Percentiles rank a stretch among this genome's conserved stretches.
Conservation (phyloP, 2,329 filamentous ascomycete species). For the Hypoxylon sp. region DNA sequence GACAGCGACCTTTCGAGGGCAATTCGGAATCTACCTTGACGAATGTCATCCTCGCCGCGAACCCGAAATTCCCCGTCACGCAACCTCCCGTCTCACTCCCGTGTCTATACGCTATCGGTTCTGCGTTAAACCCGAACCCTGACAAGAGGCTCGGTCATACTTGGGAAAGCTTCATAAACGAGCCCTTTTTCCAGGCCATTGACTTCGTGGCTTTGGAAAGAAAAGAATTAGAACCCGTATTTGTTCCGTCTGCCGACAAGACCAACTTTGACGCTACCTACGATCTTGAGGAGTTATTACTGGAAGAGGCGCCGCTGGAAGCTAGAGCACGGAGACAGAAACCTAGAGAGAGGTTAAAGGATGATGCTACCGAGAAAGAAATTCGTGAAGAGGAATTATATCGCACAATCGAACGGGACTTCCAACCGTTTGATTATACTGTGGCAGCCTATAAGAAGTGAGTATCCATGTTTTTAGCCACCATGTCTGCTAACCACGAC, state of each 20-base stretch:
- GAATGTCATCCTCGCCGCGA: constrained; percentile 83
- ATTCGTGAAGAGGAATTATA: constrained; percentile 95
- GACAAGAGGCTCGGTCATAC: constrained; percentile 86
- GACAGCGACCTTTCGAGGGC: constrained; percentile 90
- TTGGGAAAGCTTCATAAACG: constrained; percentile 87
- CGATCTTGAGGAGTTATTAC: constrained; percentile 90
- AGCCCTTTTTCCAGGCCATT: constrained; percentile 89
- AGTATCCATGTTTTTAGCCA: constrained; percentile 48
- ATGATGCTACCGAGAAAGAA: constrained; percentile 94
- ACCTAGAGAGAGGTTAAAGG: constrained; percentile 89
- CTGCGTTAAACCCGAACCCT: constrained; percentile 84
- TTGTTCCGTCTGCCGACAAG: constrained; percentile 94
- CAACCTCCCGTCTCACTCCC: constrained; percentile 89
- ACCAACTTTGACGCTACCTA: constrained; percentile 99
- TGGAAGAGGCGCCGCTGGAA: constrained; percentile 96
- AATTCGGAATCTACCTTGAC: constrained; percentile 86
- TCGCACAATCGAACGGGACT: constrained; percentile 92
- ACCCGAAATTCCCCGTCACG: constrained; percentile 91
- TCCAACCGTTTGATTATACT: constrained; percentile 96
- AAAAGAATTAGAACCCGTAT: constrained; percentile 92
- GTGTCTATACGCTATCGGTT: constrained; percentile 90
- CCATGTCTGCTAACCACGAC: constrained; percentile 32
- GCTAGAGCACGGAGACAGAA: constrained; percentile 94
- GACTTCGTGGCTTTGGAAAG: constrained; percentile 88
- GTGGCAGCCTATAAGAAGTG: constrained; percentile 82